Evolutionary conservation across 169 alveolate species (phyloP), one percentile per base, ranked within the genome.

Genomic region (Cystoisospora suis): DNA sequence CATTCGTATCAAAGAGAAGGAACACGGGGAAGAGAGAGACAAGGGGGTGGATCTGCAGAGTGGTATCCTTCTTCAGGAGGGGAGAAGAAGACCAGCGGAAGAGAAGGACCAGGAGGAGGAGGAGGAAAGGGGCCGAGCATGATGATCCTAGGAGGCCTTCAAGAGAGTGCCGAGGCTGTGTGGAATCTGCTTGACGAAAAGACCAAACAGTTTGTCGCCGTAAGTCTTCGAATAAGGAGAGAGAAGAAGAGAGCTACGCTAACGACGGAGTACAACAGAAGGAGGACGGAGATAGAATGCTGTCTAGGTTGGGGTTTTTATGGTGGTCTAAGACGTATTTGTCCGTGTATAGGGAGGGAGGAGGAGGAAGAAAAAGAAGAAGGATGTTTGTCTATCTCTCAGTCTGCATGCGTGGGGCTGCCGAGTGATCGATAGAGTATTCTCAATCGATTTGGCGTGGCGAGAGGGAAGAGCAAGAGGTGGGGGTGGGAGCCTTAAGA

Each of bases 161-260:
- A 42, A 47, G 72, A 42, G 29, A 29, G 90, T 38, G 46, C 81
- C 27, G 56, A 47, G 40, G 69, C 89, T 4, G 81, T 83, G 29
- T 83, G 89, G 89, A 77, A 83, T 29, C 70, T 40, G 34, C 44
- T 83, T 42, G 89, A 83, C 40, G 58, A 38, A 23, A 83, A 83
- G 27, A 83, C 65, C 9, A 20, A 53, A 29, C 79, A 36, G 58
- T 58, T 83, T 3, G 89, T 83, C 0, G 89, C 77, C 32, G 89
- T 83, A n/a, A 56, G 79, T 32, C n/a, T 23, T 77, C 36, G 38
- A 46, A 44, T 15, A 6, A 7, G 15, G 47, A 72, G 27, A 29
- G 81, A 72, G 81, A n/a, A 34, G 40, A 49, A 27, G 81, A 72
- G 5, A 29, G 81, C 29, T n/a, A 72, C 40, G 29, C 40, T 27